Percentiles rank a stretch among this genome's conserved stretches.
Evolutionary conservation across 2,329 filamentous ascomycete species (phyloP).

Genomic region (Leptographium wingfieldii): DNA sequence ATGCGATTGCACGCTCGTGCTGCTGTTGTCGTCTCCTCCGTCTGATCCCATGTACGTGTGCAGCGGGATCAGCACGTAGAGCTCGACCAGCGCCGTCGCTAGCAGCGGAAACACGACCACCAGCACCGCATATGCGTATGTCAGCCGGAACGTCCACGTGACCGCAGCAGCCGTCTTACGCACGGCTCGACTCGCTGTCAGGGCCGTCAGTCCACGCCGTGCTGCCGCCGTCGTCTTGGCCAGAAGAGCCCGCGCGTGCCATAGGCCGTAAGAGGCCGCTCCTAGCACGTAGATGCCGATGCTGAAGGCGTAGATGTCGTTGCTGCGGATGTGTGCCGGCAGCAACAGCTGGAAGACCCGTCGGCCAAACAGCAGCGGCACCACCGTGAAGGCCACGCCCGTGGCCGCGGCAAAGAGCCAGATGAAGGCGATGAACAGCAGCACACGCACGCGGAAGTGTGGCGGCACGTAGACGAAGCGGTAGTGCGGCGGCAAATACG

Average conservation of each 20-base stretch:
- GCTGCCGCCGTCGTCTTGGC: slow-evolving; percentile 20
- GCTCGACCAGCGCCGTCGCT: slow-evolving; percentile 67
- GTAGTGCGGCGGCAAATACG: slow-evolving; percentile 49
- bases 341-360: slow-evolving; percentile 62
- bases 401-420: slow-evolving; percentile 89
- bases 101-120: slow-evolving; percentile 70
- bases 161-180: slow-evolving; percentile 18
- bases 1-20: slow-evolving; percentile 19
- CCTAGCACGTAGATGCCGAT: slow-evolving; percentile 76
- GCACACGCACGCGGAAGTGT: slow-evolving; percentile 66
- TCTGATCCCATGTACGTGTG: slow-evolving; percentile 54
- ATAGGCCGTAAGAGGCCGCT: slow-evolving; percentile 46
- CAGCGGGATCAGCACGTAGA: slow-evolving; percentile 78
- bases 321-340: slow-evolving; percentile 60
- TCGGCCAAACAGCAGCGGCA: slow-evolving; percentile 77
- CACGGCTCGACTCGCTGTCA: slow-evolving; percentile 17
- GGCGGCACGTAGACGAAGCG: slow-evolving; percentile 73
- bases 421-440: slow-evolving; percentile 75
- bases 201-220: slow-evolving; percentile 13
- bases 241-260: slow-evolving; percentile 34
- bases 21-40: slow-evolving; percentile 9
- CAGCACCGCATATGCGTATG: slow-evolving; percentile 66
- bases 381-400: slow-evolving; percentile 72
- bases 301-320: slow-evolving; percentile 94
- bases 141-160: slow-evolving; percentile 31